A percentile compares a stretch with the other conserved stretches of the same genome.
Conservation (phyloP, 2,329 filamentous ascomycete species). For the Colletotrichum sp. region DNA sequence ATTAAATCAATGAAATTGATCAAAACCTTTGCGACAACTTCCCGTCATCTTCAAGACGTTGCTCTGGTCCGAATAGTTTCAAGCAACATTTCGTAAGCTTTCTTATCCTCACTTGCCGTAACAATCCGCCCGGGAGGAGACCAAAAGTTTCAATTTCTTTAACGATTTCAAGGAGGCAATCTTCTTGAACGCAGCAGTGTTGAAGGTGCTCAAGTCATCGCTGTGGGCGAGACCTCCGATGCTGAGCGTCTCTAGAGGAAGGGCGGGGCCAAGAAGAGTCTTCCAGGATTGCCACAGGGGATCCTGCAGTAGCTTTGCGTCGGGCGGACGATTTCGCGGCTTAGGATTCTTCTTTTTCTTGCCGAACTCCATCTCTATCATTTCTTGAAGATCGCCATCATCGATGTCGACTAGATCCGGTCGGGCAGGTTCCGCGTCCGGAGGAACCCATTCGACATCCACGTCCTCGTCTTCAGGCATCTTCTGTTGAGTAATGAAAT, state of each 20-base stretch:
- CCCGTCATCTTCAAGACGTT: too few species aligned
- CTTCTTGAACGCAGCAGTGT: rapidly evolving
- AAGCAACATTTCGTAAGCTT: too few species aligned
- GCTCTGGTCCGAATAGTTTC: too few species aligned
- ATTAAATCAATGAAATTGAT: too few species aligned
- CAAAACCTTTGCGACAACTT: too few species aligned
- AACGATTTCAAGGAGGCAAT: rapidly evolving
- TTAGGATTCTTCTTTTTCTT: neutral
- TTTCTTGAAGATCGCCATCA: too few species aligned
- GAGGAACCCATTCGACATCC: rapidly evolving
- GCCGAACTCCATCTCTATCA: neutral
- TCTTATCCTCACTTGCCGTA: too few species aligned
- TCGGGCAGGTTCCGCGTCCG: neutral
- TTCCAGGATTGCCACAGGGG: neutral
- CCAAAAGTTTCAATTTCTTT: rapidly evolving
- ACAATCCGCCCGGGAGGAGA: rapidly evolving
- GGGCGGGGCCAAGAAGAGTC: neutral
- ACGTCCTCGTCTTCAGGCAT: rapidly evolving
- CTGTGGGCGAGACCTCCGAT: neutral
- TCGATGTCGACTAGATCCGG: neutral
- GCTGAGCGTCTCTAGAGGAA: neutral
- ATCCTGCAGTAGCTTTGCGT: neutral
- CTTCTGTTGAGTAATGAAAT: rapidly evolving
- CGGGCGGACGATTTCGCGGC: neutral
- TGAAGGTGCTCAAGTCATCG: neutral